Conservation (phyloP, 2,329 filamentous ascomycete genomes). For the Neofusicoccum cordaticola region DNA sequence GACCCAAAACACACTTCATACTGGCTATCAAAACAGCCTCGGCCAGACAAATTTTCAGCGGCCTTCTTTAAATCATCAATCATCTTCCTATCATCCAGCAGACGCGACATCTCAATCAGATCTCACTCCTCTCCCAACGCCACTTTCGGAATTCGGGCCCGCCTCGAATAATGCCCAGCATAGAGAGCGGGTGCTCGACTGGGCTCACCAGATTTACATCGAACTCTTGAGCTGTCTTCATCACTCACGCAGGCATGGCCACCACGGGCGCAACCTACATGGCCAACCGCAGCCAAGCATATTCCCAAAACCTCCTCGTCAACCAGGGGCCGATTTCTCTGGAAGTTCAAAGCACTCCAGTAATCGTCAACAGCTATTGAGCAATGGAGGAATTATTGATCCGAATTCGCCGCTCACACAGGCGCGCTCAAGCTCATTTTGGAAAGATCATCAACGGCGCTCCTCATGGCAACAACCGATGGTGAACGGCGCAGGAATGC, state of each 20-base stretch:
- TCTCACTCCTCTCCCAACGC: not conserved
- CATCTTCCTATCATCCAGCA: slow-evolving; percentile 2
- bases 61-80: not conserved
- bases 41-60: slow-evolving; percentile 8
- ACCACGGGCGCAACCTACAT: slow-evolving; percentile 27
- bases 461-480: slow-evolving; percentile 14
- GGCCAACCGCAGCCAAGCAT: slow-evolving; percentile 54
- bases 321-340: slow-evolving; percentile 53
- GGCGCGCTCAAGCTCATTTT: not conserved
- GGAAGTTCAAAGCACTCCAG: not conserved
- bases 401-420: not conserved
- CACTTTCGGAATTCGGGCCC: slow-evolving; percentile 38
- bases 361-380: not conserved
- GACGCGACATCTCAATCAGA: not conserved
- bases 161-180: slow-evolving; percentile 42
- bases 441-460: slow-evolving; percentile 11
- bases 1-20: not conserved
- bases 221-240: slow-evolving; percentile 49
- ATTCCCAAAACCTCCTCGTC: slow-evolving; percentile 60
- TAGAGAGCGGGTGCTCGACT: slow-evolving; percentile 46
- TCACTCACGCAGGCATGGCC: slow-evolving; percentile 38
- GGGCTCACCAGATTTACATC: slow-evolving; percentile 48
- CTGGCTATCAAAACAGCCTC: not conserved
- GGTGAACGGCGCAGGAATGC: not conserved
- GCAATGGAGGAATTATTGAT: not conserved